A percentile compares a stretch with the other conserved stretches of the same genome.
phyloP scores from a whole-genome alignment of 805 yeast genomes.

The Saccharomycopsis oosterbeekiorum region DNA sequence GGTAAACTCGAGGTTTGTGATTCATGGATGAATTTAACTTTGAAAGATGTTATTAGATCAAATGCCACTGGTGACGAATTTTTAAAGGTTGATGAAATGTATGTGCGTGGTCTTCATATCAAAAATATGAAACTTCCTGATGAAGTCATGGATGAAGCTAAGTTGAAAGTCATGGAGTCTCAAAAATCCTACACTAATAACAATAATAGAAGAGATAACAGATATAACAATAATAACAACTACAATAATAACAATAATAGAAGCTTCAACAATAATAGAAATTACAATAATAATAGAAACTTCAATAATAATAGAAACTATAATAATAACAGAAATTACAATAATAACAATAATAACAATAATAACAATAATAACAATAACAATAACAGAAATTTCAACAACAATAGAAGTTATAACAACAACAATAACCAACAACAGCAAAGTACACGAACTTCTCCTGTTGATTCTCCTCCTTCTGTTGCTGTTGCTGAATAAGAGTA shows the following conservation, averaged over 20 bases:
- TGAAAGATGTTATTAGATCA: slow-evolving; percentile 63
- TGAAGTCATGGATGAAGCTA: slow-evolving; percentile 65
- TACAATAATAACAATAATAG: slow-evolving; percentile 27
- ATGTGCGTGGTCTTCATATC: slow-evolving; percentile 79
- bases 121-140: slow-evolving; percentile 69
- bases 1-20: slow-evolving; percentile 84
- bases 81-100: slow-evolving; percentile 58
- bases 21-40: slow-evolving; percentile 89
- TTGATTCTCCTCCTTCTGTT: not conserved
- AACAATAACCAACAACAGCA: not conserved
- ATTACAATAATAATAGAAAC: slow-evolving; percentile 22
- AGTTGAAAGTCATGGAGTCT: slow-evolving; percentile 48
- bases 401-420: not conserved
- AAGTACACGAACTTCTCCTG: not conserved
- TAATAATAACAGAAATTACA: not conserved
- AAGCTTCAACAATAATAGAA: slow-evolving; percentile 21
- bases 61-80: slow-evolving; percentile 53
- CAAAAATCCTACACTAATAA: slow-evolving; percentile 35
- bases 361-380: no score
- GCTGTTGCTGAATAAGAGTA: not conserved
- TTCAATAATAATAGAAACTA: slow-evolving; percentile 9
- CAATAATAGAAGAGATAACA: slow-evolving; percentile 23
- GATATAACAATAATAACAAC: slow-evolving; percentile 21
- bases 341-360: not conserved
- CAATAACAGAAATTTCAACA: slow-evolving; percentile 5